These are phyloP conservation scores for Neospora caninum DNA, from an alignment of 169 alveolate species.

Conservation along the genomic window DNA sequence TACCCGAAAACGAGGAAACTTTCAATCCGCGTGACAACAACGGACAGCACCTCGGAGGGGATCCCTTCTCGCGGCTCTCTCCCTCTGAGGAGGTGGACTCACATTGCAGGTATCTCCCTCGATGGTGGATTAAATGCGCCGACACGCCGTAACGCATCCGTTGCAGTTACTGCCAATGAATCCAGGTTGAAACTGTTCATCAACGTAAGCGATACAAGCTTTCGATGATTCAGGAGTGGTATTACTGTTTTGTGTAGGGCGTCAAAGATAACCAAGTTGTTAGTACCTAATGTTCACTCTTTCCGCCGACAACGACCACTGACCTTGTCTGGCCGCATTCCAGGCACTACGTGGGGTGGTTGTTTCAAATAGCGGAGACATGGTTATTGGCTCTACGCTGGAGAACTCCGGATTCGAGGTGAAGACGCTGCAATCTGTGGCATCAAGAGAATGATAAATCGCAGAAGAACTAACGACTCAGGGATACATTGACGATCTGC, in stretches of 20 bases:
- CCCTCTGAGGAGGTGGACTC: constrained; percentile 69
- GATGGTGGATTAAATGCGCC: not conserved
- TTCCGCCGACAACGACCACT: not conserved
- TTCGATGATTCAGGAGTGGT: not conserved
- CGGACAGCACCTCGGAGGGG: constrained; percentile 65
- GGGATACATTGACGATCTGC: constrained; percentile 67
- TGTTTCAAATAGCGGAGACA: constrained; percentile 54
- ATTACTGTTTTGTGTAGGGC: constrained; percentile 48
- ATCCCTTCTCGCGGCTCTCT: constrained; percentile 63
- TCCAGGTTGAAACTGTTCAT: constrained; percentile 43
- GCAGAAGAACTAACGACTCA: not conserved
- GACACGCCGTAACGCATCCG: not conserved
- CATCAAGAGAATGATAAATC: not conserved
- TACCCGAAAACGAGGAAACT: constrained; percentile 63
- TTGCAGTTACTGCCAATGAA: constrained; percentile 46
- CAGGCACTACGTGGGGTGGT: constrained; percentile 67
- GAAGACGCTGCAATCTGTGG: not conserved
- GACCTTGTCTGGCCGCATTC: not conserved
- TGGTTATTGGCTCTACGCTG: constrained; percentile 59
- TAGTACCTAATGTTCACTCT: not conserved
- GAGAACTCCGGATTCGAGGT: constrained; percentile 69
- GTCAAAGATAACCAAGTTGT: constrained; percentile 60
- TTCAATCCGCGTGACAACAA: constrained; percentile 65
- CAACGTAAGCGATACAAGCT: constrained; percentile 41
- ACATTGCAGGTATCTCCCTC: constrained; percentile 50